Conservation (phyloP, 108 stramenopile genomes). For the Phaeodactylum tricornutum region DNA sequence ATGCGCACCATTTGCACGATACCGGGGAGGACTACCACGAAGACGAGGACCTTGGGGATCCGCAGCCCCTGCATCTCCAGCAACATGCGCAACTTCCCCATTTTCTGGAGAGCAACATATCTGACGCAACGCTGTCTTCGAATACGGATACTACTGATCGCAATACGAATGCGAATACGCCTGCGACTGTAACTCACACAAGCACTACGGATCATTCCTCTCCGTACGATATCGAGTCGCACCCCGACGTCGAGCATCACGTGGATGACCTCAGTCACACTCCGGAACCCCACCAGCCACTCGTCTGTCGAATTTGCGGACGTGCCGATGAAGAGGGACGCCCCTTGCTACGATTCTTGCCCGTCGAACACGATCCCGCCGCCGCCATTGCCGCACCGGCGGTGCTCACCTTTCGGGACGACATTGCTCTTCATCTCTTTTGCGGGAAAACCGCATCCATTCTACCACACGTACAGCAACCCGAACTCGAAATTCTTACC, state of each 20-base stretch:
- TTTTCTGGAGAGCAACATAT: background rate
- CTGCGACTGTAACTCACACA: no score
- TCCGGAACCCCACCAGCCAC: background rate
- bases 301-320: slow-evolving; percentile 23
- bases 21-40: background rate
- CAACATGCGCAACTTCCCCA: background rate
- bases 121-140: background rate
- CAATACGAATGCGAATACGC: no score
- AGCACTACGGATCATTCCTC: no score
- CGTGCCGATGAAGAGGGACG: slow-evolving; percentile 16
- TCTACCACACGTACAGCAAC: slow-evolving; percentile 15
- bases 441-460: slow-evolving; percentile 41
- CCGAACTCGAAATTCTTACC: slow-evolving; percentile 29
- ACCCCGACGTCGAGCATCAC: background rate
- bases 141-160: no score
- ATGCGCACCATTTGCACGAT: background rate
- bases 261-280: background rate
- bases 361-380: slow-evolving; percentile 10
- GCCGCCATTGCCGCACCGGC: slow-evolving; percentile 3
- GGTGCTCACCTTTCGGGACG: slow-evolving; percentile 11
- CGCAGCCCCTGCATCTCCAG: background rate
- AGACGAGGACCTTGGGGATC: background rate
- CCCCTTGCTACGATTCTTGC: slow-evolving; percentile 18
- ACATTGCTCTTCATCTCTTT: slow-evolving; percentile 28
- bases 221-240: background rate